phyloP scores from a whole-genome alignment of 176 grass and related monocot species.

The Thalia dealbata region DNA sequence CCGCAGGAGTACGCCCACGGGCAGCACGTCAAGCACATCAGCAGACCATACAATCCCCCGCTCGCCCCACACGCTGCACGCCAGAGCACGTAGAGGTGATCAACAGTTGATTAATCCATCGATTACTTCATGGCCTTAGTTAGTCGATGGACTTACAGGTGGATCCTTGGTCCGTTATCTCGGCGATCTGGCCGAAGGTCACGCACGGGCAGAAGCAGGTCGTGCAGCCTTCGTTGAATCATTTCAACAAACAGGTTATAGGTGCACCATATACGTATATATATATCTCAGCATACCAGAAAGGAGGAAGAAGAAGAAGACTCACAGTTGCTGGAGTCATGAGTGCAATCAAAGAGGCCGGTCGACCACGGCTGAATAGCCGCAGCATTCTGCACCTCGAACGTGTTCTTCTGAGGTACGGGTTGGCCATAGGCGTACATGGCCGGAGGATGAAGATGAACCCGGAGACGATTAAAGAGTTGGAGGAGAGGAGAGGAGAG shows the following conservation, averaged over 20 bases:
- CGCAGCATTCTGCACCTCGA: background rate
- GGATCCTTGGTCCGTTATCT: slow-evolving; percentile 51
- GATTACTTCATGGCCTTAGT: no score
- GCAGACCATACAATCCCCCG: slow-evolving; percentile 37
- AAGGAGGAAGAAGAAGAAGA: background rate
- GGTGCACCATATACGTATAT: background rate
- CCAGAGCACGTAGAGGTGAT: no score
- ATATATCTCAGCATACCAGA: background rate
- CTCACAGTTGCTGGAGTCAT: slow-evolving; percentile 43
- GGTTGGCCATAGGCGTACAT: background rate
- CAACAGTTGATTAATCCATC: no score
- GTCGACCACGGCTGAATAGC: slow-evolving; percentile 29
- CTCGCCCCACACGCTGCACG: slow-evolving; percentile 14
- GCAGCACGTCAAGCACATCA: background rate
- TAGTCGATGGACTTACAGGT: slow-evolving; percentile 23
- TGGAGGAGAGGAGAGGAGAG: no score
- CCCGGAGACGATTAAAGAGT: no score
- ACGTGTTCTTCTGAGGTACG: background rate
- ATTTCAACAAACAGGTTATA: background rate
- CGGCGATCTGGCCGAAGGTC: slow-evolving; percentile 55
- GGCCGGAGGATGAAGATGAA: background rate
- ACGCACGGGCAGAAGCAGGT: slow-evolving; percentile 62
- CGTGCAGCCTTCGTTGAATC: slow-evolving; percentile 29
- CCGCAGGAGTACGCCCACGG: slow-evolving; percentile 46
- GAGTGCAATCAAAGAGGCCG: slow-evolving; percentile 52